Evolutionary conservation across 78 protist genomes (phyloP).

Genomic region (Dictyostelium citrinum): DNA sequence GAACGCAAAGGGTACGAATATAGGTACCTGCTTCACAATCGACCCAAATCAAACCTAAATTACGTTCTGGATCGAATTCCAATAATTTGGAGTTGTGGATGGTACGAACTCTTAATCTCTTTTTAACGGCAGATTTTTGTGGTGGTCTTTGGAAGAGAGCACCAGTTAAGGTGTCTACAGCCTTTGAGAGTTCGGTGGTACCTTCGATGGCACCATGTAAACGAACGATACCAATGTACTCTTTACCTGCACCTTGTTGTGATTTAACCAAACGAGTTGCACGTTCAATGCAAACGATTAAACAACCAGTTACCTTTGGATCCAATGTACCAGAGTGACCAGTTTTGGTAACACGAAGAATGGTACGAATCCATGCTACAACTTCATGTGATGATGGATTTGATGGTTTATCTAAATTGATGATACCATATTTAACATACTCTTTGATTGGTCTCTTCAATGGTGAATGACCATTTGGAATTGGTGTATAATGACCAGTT

Average conservation of each 20-base stretch:
- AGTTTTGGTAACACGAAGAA: conserved; percentile 97
- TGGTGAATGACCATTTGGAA: conserved; percentile 97
- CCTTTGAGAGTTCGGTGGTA: conserved; percentile 62
- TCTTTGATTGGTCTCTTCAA: conserved; percentile 95
- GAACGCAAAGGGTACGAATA: conserved; percentile 99
- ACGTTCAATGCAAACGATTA: conserved; percentile 98
- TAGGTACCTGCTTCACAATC: conserved; percentile 99
- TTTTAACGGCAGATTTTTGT: conserved; percentile 95
- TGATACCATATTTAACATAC: conserved; percentile 96
- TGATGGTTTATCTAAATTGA: conserved; percentile 99
- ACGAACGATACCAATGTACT: conserved; percentile 97
- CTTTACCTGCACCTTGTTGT: conserved; percentile 99
- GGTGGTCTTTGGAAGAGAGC: conserved; percentile 99
- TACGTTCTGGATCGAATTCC: conserved; percentile 96
- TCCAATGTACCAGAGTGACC: conserved; percentile 99
- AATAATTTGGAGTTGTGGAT: conserved; percentile 94
- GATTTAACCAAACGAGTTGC: conserved; percentile 99
- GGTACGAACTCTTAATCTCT: conserved; percentile 97
- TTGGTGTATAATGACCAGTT: conserved; percentile 97
- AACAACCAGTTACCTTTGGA: conserved; percentile 99
- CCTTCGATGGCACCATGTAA: conserved; percentile 93
- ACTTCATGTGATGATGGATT: conserved; percentile 99
- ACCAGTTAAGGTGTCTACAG: conserved; percentile 95
- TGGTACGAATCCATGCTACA: conserved; percentile 98
- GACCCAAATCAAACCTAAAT: conserved; percentile 97